phyloP scores from a whole-genome alignment of 31 red algal genomes.

The Pterothamnion heteromorphum region DNA sequence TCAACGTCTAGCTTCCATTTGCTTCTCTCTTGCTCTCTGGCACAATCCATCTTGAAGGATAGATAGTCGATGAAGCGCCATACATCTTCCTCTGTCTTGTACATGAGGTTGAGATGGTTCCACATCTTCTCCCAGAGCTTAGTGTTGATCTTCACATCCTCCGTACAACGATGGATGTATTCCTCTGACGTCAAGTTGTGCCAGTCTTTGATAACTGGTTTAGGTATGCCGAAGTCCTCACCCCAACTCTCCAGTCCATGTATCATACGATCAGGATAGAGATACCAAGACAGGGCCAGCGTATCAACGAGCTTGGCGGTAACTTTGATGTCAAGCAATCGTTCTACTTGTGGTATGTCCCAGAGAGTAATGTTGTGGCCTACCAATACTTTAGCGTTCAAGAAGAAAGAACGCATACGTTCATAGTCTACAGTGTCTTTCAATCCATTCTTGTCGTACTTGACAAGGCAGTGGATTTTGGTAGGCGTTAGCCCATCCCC shows the following conservation, averaged over 20 bases:
- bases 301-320: not conserved
- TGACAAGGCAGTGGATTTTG: too few species aligned
- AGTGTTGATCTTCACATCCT: not conserved
- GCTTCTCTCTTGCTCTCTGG: too few species aligned
- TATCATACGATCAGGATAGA: not conserved
- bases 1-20: too few species aligned
- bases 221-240: not conserved
- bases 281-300: not conserved
- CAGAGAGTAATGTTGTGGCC: not conserved
- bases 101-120: not conserved
- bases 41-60: not conserved
- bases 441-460: too few species aligned
- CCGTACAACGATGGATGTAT: not conserved
- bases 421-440: not conserved
- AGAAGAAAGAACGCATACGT: not conserved
- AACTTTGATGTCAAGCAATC: not conserved
- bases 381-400: not conserved
- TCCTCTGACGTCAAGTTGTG: not conserved
- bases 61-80: not conserved
- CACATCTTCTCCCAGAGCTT: not conserved
- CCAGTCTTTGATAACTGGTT: not conserved
- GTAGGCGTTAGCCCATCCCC: too few species aligned
- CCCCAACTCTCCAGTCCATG: not conserved
- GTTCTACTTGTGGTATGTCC: not conserved
- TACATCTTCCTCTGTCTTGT: not conserved